phyloP scores from a whole-genome alignment of 2,329 filamentous ascomycete genomes.

The Penicillium italicum region DNA sequence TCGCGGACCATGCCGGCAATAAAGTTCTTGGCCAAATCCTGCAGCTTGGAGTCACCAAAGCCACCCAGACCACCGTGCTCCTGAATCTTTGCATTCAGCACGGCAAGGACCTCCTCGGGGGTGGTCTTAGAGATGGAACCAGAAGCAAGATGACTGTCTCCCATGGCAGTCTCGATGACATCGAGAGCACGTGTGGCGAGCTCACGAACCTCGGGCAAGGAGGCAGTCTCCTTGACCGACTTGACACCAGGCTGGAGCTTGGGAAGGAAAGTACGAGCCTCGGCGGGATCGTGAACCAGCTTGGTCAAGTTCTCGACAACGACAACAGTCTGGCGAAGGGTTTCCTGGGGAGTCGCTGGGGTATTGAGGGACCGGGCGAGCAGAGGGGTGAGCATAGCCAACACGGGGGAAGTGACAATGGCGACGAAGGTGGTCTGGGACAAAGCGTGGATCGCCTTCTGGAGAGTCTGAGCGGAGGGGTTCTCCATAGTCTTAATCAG shows the following conservation, averaged over 20 bases:
- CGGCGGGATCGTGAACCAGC: conserved; percentile 90
- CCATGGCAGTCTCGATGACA: conserved; percentile 94
- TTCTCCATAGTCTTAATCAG: conserved; percentile 94
- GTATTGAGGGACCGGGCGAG: conserved; percentile 92
- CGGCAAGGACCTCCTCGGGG: conserved; percentile 66
- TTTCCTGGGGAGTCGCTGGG: conserved; percentile 86
- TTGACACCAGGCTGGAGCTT: conserved; percentile 94
- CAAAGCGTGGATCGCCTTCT: conserved; percentile 94
- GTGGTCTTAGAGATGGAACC: conserved; percentile 61
- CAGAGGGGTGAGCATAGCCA: conserved; percentile 89
- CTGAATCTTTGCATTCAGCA: conserved; percentile 74
- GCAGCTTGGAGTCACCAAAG: conserved; percentile 59
- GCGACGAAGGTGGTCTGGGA: conserved; percentile 99
- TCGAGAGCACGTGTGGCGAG: conserved; percentile 75
- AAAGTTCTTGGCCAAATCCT: conserved; percentile 67
- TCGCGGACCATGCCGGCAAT: conserved; percentile 81
- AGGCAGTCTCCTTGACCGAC: conserved; percentile 79
- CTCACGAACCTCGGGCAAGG: conserved; percentile 90
- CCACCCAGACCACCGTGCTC: conserved; percentile 62
- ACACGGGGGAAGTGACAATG: conserved; percentile 88
- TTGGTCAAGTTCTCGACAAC: conserved; percentile 98
- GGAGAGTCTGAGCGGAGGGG: conserved; percentile 78
- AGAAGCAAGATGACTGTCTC: conserved; percentile 55
- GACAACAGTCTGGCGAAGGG: conserved; percentile 90
- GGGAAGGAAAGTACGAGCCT: conserved; percentile 90